Base-by-base conservation (phyloP, 768 basidiomycete species). In the Tulasnella sp. region DNA sequence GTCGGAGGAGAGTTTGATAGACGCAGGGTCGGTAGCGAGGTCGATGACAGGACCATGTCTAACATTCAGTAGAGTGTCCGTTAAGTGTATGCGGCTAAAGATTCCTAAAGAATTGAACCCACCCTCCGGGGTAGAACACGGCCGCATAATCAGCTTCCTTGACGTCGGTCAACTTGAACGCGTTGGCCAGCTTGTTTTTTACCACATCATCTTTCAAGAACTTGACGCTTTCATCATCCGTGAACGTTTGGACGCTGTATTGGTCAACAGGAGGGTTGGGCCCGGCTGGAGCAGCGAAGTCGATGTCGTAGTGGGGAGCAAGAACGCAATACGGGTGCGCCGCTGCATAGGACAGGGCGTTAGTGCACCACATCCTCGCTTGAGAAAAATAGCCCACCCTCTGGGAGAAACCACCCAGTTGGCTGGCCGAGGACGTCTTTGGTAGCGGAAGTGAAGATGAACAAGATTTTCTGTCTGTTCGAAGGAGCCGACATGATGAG, bases 51-150 rank as follows among this genome's bases (percentile, higher is more conserved):
- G 91, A 0, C 91, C 91, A 80, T 93, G 91, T 39, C 81, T 76
- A 22, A 22, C 42, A 17, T 67, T 71, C 71, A 31, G 72, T 77
- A 39, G 25, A 58, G 34, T 42, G 38, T 42, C 38, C 38, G 52
- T 38, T 4, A 71, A 39, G 54, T n/a, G 37, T 45, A 42, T 2
- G 11, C 52, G 64, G 36, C n/a, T 31, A 19, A 12, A 34, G 19
- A 17, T 36, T 19, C 34, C 58, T 34, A 29, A n/a, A 15, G 49
- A 36, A 9, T 31, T n/a, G 14, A 22, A 79, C 82, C 73, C 77
- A 82, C 81, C 93, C 92, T 54, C 93, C 93, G 75, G 91, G 86
- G 80, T 92, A 92, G 83, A 91, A 93, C 75, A 94, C 84, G 17
- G 89, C 93, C 72, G 87, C 89, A 80, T 92, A 94, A 79, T 91